phyloP scores from a whole-genome alignment of 1,284 basidiomycete genomes.

The Hypsizygus ulmarius region DNA sequence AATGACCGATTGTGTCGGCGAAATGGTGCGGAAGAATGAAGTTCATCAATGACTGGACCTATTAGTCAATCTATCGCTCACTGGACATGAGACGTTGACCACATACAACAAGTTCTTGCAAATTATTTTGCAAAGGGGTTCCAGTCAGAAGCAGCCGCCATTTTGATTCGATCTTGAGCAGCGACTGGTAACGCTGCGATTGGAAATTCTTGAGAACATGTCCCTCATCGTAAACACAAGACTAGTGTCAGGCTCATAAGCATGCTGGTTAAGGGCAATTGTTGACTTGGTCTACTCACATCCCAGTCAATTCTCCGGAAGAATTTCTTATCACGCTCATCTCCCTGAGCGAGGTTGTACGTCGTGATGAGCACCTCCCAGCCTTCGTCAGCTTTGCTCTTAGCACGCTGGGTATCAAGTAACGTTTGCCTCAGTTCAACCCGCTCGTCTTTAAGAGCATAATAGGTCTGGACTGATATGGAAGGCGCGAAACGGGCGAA shows the following conservation, averaged over 20 bases:
- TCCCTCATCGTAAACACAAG: constrained; percentile 93
- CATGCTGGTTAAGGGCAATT: not conserved
- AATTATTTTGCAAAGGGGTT: constrained; percentile 89
- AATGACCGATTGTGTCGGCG: constrained; percentile 66
- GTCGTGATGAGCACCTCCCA: constrained; percentile 97
- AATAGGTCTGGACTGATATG: constrained; percentile 90
- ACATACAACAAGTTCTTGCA: constrained; percentile 94
- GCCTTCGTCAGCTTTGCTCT: constrained; percentile 48
- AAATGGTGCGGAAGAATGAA: constrained; percentile 96
- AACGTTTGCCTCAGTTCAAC: constrained; percentile 71
- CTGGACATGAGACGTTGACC: not conserved
- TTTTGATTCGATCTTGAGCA: constrained; percentile 81
- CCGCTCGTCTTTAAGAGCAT: constrained; percentile 91
- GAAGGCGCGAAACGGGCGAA: constrained; percentile 88
- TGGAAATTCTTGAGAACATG: constrained; percentile 97
- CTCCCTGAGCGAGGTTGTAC: constrained; percentile 91
- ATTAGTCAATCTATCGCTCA: constrained; percentile 7
- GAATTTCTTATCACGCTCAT: constrained; percentile 87
- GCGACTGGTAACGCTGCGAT: constrained; percentile 89
- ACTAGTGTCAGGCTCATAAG: constrained; percentile 41
- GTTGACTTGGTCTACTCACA: constrained; percentile 44
- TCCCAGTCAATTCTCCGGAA: constrained; percentile 92
- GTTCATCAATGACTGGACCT: constrained; percentile 86
- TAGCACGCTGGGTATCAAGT: constrained; percentile 50
- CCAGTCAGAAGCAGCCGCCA: constrained; percentile 96